phyloP scores from a whole-genome alignment of 352 stramenopile genomes.

The Aphanomyces euteiches region DNA sequence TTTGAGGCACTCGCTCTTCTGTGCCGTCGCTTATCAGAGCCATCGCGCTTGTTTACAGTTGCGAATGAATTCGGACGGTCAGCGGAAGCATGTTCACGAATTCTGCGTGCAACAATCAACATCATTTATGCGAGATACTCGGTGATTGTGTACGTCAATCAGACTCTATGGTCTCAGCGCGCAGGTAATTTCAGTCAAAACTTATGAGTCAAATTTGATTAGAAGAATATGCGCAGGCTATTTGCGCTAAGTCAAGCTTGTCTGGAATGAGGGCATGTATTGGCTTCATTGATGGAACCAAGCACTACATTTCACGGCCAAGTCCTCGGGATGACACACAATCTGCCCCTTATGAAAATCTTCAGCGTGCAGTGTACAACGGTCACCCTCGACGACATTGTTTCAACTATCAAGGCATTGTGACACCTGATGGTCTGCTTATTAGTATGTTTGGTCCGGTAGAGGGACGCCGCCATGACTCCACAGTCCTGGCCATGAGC shows the following conservation, averaged over 20 bases:
- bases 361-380: slow-evolving; percentile 22
- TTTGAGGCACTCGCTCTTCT: background rate
- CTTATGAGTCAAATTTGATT: background rate
- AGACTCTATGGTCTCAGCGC: background rate
- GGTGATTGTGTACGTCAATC: background rate
- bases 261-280: slow-evolving; percentile 11
- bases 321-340: background rate
- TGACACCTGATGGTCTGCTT: slow-evolving; percentile 1
- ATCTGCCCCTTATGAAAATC: background rate
- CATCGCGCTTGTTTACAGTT: slow-evolving; percentile 7
- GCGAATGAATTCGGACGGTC: slow-evolving; percentile 16
- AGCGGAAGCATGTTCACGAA: slow-evolving; percentile 5
- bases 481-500: slow-evolving; percentile 13
- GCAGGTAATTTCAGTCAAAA: background rate
- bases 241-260: slow-evolving; percentile 4
- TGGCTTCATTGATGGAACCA: slow-evolving; percentile 32
- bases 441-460: slow-evolving; percentile 15
- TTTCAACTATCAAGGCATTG: slow-evolving; percentile 13
- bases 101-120: background rate
- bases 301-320: slow-evolving; percentile 18
- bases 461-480: slow-evolving; percentile 19
- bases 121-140: background rate
- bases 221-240: background rate
- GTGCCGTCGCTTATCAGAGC: slow-evolving; percentile 7
- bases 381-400: slow-evolving; percentile 21